A percentile compares a stretch with the other conserved stretches of the same genome.
phyloP scores from a whole-genome alignment of 768 basidiomycete genomes.

The Suillus subalutaceus region DNA sequence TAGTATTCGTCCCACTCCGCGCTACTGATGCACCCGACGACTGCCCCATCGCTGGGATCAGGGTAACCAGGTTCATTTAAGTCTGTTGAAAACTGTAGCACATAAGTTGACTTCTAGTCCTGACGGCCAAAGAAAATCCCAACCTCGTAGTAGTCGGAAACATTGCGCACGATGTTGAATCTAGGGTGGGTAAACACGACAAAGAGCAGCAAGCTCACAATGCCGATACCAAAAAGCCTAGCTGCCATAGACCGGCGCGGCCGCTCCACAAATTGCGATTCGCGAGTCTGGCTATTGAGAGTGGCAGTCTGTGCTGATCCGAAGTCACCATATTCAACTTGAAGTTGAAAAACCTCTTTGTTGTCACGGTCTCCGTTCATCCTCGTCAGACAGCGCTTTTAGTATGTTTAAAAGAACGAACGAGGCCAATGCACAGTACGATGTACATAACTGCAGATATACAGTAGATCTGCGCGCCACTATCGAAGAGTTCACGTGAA shows the following conservation, averaged over 20 bases:
- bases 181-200: neutral
- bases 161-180: constrained; percentile 7
- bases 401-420: neutral
- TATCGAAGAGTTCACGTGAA: neutral
- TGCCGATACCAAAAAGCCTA: constrained; percentile 18
- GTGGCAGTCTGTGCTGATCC: neutral
- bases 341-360: neutral
- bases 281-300: neutral
- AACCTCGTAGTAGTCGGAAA: constrained; percentile 6
- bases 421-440: neutral
- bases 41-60: constrained; percentile 17
- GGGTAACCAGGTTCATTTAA: constrained; percentile 10
- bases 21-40: constrained; percentile 17
- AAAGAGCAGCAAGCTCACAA: constrained; percentile 19
- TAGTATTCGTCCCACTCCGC: constrained; percentile 22
- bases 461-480: neutral
- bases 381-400: neutral
- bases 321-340: neutral
- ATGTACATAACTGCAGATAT: neutral
- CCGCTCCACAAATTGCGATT: neutral
- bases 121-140: neutral
- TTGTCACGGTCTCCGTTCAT: neutral
- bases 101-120: constrained; percentile 6
- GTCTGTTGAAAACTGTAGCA: constrained; percentile 14
- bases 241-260: constrained; percentile 10